Conservation (phyloP, 176 grass and related monocot genomes). For the Carex parvula region DNA sequence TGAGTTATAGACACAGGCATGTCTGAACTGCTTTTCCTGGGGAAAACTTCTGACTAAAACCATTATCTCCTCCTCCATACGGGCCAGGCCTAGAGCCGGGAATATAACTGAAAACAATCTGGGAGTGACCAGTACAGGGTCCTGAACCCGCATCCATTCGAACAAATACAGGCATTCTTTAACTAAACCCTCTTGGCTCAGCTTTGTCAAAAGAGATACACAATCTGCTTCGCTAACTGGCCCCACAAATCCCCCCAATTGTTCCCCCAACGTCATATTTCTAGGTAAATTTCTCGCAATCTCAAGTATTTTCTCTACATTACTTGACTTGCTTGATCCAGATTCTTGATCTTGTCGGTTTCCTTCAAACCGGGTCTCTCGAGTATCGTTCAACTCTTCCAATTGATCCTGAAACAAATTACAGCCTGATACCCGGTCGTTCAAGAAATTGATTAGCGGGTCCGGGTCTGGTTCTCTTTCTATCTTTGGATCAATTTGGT, state of each 20-base stretch:
- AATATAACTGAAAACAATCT: constrained; percentile 27
- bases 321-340: neutral
- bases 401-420: constrained; percentile 25
- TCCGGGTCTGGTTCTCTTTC: constrained; percentile 17
- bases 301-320: constrained; percentile 26
- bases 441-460: constrained; percentile 16
- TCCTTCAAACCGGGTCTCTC: constrained; percentile 4
- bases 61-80: constrained; percentile 38
- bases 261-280: constrained; percentile 27
- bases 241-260: constrained; percentile 24
- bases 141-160: constrained; percentile 42
- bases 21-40: constrained; percentile 26
- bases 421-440: neutral
- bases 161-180: constrained; percentile 30
- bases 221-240: constrained; percentile 35
- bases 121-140: constrained; percentile 32
- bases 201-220: constrained; percentile 27
- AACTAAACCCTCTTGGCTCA: constrained; percentile 39
- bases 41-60: constrained; percentile 35
- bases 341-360: neutral
- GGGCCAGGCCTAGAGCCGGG: constrained; percentile 18
- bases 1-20: constrained; percentile 39
- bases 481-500: constrained; percentile 1
- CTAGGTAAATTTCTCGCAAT: constrained; percentile 38
- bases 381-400: constrained; percentile 28